These are phyloP conservation scores for Arachis hypogaea DNA, from an alignment of 306 rosid species.

Conservation along the genomic window DNA sequence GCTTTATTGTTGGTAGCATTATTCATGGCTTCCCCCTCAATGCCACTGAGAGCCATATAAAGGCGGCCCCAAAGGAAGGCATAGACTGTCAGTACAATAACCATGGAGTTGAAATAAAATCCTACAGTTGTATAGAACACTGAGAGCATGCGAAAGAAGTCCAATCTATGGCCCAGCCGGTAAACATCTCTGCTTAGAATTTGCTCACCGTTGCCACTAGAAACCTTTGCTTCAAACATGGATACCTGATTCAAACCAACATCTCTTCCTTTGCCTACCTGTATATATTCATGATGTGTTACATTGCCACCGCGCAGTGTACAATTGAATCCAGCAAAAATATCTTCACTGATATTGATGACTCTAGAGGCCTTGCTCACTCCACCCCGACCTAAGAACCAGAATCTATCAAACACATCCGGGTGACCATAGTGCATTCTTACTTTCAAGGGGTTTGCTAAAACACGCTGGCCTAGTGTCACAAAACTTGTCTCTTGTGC, in stretches of 20 bases:
- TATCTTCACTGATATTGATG: conserved; percentile 96
- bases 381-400: conserved; percentile 92
- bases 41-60: conserved; percentile 91
- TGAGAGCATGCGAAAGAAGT: conserved; percentile 96
- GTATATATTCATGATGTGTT: conserved; percentile 95
- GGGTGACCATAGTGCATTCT: conserved; percentile 99
- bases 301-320: conserved; percentile 94
- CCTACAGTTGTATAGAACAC: conserved; percentile 87
- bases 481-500: conserved; percentile 93
- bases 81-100: conserved; percentile 71
- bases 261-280: conserved; percentile 98
- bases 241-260: conserved; percentile 93
- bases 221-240: conserved; percentile 93
- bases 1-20: conserved; percentile 64
- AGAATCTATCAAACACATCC: conserved; percentile 91
- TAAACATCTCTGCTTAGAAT: conserved; percentile 90
- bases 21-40: conserved; percentile 47
- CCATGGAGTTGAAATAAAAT: conserved; percentile 77
- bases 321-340: conserved; percentile 96
- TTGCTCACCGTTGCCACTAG: conserved; percentile 99
- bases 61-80: conserved; percentile 94
- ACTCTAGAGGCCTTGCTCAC: conserved; percentile 92
- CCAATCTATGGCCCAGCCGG: conserved; percentile 94
- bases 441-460: conserved; percentile 92
- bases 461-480: conserved; percentile 91